Conservation (phyloP, 257 asterid genomes). For the Hygrophila difformis region DNA sequence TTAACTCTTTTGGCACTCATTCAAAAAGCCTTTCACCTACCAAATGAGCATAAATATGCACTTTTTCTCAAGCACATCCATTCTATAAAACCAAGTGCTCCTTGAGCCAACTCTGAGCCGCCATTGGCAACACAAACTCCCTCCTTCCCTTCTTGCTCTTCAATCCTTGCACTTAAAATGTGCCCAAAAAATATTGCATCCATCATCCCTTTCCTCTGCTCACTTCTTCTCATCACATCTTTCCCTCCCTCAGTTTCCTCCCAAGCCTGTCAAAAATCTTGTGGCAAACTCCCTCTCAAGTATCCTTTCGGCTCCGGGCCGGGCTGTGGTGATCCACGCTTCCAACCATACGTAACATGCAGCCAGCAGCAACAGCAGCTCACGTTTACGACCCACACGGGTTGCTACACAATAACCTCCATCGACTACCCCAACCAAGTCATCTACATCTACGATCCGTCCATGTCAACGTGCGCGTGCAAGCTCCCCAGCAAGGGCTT, state of each 20-base stretch:
- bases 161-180: too few species aligned
- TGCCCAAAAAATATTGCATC: too few species aligned
- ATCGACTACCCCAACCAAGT: slow-evolving; percentile 56
- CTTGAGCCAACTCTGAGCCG: too few species aligned
- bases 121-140: too few species aligned
- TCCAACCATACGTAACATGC: slow-evolving; percentile 58
- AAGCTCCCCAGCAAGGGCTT: slow-evolving; percentile 70
- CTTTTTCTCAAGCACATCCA: too few species aligned
- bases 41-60: too few species aligned
- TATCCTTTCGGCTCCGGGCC: slow-evolving; percentile 73
- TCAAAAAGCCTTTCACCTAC: too few species aligned
- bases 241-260: slow-evolving; percentile 30
- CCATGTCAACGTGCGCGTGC: slow-evolving; percentile 82
- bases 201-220: not conserved
- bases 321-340: slow-evolving; percentile 76
- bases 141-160: slow-evolving; percentile 10
- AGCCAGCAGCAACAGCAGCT: slow-evolving; percentile 34
- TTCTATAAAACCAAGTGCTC: too few species aligned
- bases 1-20: too few species aligned
- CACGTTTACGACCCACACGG: slow-evolving; percentile 53
- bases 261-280: slow-evolving; percentile 55
- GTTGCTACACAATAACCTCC: slow-evolving; percentile 65
- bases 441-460: slow-evolving; percentile 54
- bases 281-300: slow-evolving; percentile 52
- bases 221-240: slow-evolving; percentile 17